A percentile compares a stretch with the other conserved stretches of the same genome.
Evolutionary conservation across 208 protist species (phyloP).

Genomic region (Novymonas esmeraldas): DNA sequence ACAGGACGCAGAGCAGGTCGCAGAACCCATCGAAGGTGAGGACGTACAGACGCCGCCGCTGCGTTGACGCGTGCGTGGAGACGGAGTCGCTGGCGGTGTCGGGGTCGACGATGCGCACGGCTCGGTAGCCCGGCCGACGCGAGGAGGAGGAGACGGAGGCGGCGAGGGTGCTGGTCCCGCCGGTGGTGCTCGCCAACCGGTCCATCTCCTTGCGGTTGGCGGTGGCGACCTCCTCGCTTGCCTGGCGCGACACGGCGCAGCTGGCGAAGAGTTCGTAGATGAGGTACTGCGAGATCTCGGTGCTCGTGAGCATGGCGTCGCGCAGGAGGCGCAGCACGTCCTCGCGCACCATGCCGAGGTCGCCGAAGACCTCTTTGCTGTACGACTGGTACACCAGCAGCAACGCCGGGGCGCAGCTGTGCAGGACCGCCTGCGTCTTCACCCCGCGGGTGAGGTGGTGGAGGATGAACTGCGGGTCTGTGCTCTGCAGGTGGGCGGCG

Average conservation of each 20-base stretch:
- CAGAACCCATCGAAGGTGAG: slow-evolving; percentile 83
- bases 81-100: slow-evolving; percentile 24
- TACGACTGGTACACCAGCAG: slow-evolving; percentile 75
- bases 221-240: slow-evolving; percentile 51
- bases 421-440: slow-evolving; percentile 56
- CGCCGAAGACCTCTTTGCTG: slow-evolving; percentile 76
- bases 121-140: slow-evolving; percentile 37
- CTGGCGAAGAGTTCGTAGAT: slow-evolving; percentile 84
- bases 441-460: slow-evolving; percentile 54
- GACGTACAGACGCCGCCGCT: slow-evolving; percentile 35
- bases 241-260: slow-evolving; percentile 60
- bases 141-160: slow-evolving; percentile 10
- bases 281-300: slow-evolving; percentile 84
- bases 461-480: slow-evolving; percentile 30
- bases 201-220: slow-evolving; percentile 65
- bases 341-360: slow-evolving; percentile 66
- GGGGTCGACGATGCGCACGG: slow-evolving; percentile 70
- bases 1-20: slow-evolving; percentile 84
- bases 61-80: slow-evolving; percentile 5
- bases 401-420: slow-evolving; percentile 56
- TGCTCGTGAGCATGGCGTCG: slow-evolving; percentile 89
- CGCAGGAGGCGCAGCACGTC: slow-evolving; percentile 76
- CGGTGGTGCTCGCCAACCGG: slow-evolving; percentile 36
- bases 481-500: slow-evolving; percentile 6
- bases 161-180: background rate